These are phyloP conservation scores for Cetraspora pellucida DNA, from an alignment of 192 early-diverging fungal species.

Conservation along the genomic window DNA sequence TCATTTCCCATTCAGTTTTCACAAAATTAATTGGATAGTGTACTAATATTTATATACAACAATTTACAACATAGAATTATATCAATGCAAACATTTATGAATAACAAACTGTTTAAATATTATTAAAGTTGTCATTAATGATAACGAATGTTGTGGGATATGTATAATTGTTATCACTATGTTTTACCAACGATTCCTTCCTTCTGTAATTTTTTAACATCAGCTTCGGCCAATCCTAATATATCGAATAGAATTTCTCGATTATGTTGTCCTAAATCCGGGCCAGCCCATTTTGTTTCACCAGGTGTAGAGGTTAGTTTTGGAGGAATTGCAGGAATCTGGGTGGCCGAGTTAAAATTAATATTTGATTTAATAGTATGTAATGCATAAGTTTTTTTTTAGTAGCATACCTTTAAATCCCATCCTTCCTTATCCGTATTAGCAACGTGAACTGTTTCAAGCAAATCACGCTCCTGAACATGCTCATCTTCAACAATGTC, in stretches of 20 bases:
- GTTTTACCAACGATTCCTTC: constrained; percentile 39
- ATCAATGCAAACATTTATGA: too few relatives aligned
- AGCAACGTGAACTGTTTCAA: constrained; percentile 43
- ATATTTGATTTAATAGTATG: not conserved
- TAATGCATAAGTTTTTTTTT: not conserved
- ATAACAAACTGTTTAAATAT: too few relatives aligned
- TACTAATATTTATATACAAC: too few relatives aligned
- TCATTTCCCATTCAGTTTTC: too few relatives aligned
- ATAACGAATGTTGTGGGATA: too few relatives aligned
- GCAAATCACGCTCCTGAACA: constrained; percentile 46
- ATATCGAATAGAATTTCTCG: constrained; percentile 38
- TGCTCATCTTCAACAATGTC: constrained; percentile 55
- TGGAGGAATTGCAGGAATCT: constrained; percentile 50
- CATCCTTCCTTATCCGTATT: constrained; percentile 44
- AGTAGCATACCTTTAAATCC: constrained; percentile 42
- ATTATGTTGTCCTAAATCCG: constrained; percentile 52
- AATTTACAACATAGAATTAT: too few relatives aligned
- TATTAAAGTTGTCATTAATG: too few relatives aligned
- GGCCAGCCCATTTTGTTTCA: constrained; percentile 53
- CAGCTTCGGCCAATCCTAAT: constrained; percentile 36
- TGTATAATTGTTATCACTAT: constrained; percentile 2
- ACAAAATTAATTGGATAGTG: too few relatives aligned
- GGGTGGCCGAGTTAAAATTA: not conserved
- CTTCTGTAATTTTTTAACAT: constrained; percentile 39
- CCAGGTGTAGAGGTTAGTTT: constrained; percentile 47